Evolutionary conservation across 1,139 yeast genomes (phyloP).

Genomic region (Hyphopichia burtonii): DNA sequence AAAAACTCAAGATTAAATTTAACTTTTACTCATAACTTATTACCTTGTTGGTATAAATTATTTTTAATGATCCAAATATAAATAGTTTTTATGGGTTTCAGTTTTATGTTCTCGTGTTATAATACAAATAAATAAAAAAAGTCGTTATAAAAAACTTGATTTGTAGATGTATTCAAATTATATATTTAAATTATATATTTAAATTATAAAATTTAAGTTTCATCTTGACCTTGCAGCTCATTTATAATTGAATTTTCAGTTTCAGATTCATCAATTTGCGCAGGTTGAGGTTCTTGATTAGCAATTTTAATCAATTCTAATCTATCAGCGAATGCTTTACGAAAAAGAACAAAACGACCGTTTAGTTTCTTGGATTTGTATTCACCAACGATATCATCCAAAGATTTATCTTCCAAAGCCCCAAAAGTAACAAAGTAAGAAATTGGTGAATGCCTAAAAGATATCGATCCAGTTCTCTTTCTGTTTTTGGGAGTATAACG

Average conservation of each 20-base stretch:
- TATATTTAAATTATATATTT: too few relatives aligned
- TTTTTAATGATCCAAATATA: conserved; percentile 9
- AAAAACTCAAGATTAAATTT: conserved; percentile 74
- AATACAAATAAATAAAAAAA: conserved; percentile 8
- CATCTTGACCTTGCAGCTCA: neutral
- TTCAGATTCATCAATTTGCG: neutral
- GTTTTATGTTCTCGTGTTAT: conserved; percentile 2
- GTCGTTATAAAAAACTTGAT: conserved; percentile 14
- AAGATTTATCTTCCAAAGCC: conserved; percentile 28
- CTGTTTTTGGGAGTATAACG: conserved; percentile 16
- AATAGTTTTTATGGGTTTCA: conserved; percentile 8
- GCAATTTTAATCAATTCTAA: neutral
- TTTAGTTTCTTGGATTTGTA: conserved; percentile 18
- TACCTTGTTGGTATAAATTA: conserved; percentile 8
- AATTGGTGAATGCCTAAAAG: conserved; percentile 27
- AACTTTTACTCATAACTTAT: conserved; percentile 4
- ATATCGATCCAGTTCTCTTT: conserved; percentile 9
- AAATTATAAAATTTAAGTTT: neutral
- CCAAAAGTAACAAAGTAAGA: conserved; percentile 46
- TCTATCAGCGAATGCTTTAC: conserved; percentile 29
- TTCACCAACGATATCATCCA: conserved; percentile 43
- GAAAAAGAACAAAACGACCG: conserved; percentile 28
- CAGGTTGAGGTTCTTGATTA: neutral
- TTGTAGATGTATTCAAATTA: too few relatives aligned
- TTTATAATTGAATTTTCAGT: too few relatives aligned